Base-by-base conservation (phyloP, 73 alveolate species). In the Paramecium biaurelia region DNA sequence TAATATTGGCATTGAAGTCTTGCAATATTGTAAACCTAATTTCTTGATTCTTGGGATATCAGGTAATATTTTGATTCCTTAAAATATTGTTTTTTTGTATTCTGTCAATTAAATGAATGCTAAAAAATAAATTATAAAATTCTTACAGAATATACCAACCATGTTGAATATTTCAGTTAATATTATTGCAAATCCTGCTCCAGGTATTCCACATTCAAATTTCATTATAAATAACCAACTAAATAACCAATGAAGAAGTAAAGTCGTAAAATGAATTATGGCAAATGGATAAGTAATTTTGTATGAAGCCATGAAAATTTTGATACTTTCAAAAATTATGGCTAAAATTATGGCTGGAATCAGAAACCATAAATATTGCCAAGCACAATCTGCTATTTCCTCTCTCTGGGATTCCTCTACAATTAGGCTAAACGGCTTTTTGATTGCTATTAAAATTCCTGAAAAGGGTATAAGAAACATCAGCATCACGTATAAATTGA, bases 271-370 rank as follows among this genome's bases (percentile, higher is more conserved):
- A 34, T 70, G 86, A 7, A 70, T 70, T 12, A 70, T 30, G 20
- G 86, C 30, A 70, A 70, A 70, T 70, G 86, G 86, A 15, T 26
- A 70, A 2, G 86, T 70, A 21, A 70, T 34, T 32, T 70, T 70
- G 30, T 70, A 18, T 26, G 86, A 30, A 30, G 41, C 41, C 86
- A 70, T 70, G 14, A 26, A 70, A 12, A 38, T 30, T 30, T 70
- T 70, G 7, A 70, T 32, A 10, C 86, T 18, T 34, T 70, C 86
- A 23, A 70, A 70, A 24, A 24, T 38, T 5, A 70, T 26, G 8
- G 57, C 86, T 30, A 70, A 30, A 18, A 70, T 21, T 8, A 18
- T 70, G 47, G 86, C 86, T 26, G 57, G 47, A 18, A 70, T 30
- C n/a, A 34, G 30, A 70, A 24, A 70, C 86, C 32, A 24, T n/a